phyloP scores from a whole-genome alignment of 129 eudicot species.

The Solidago caesia region DNA sequence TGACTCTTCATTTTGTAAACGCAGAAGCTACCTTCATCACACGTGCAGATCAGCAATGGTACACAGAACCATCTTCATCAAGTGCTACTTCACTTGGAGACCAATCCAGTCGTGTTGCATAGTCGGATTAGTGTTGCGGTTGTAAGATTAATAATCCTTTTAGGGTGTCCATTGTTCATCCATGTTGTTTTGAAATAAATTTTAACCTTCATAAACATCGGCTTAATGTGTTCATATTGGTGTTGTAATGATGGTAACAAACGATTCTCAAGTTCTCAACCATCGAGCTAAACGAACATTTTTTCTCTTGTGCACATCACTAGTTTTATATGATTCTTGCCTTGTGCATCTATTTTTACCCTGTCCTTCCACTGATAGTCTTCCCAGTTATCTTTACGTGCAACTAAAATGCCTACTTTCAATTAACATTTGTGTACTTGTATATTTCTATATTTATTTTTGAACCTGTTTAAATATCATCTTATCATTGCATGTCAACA shows the following conservation, averaged over 20 bases:
- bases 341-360: neutral
- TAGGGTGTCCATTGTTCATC: slow-evolving; percentile 3
- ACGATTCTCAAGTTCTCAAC: neutral
- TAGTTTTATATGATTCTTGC: neutral
- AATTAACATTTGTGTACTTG: no score
- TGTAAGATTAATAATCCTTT: slow-evolving; percentile 25
- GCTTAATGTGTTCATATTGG: neutral
- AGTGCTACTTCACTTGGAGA: slow-evolving; percentile 33
- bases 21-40: slow-evolving; percentile 96
- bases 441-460: no score
- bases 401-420: no score
- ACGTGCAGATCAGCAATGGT: slow-evolving; percentile 66
- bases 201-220: slow-evolving; percentile 1
- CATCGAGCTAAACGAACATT: neutral
- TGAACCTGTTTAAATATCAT: no score
- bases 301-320: neutral
- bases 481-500: no score
- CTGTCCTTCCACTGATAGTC: no score
- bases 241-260: neutral
- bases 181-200: neutral
- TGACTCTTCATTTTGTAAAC: slow-evolving; percentile 12
- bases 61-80: slow-evolving; percentile 55
- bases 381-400: no score
- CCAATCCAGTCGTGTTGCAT: slow-evolving; percentile 25
- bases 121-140: neutral